phyloP scores from a whole-genome alignment of 495 filamentous ascomycete species.

The Neurospora tetrasperma region DNA sequence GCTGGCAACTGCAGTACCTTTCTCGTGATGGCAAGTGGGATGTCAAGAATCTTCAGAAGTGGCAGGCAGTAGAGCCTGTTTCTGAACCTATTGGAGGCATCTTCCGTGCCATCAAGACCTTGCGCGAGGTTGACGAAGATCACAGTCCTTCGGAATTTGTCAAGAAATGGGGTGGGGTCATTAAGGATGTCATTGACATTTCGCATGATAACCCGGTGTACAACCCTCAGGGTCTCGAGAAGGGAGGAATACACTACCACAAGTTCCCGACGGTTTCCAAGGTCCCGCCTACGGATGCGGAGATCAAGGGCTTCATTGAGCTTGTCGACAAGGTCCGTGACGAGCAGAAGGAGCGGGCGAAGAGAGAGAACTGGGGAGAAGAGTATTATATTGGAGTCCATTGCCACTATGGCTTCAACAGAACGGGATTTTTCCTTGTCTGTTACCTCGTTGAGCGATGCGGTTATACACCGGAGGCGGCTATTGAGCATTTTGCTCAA shows the following conservation, averaged over 20 bases:
- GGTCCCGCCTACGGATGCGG: conserved; percentile 69
- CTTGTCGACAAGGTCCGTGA: conserved; percentile 63
- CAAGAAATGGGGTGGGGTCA: conserved; percentile 47
- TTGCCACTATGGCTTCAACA: conserved; percentile 92
- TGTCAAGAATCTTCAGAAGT: conserved; percentile 91
- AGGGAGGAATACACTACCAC: conserved; percentile 64
- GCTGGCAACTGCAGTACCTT: conserved; percentile 84
- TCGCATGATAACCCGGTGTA: conserved; percentile 80
- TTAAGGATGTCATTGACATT: conserved; percentile 79
- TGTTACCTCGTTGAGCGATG: conserved; percentile 80
- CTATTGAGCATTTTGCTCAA: conserved; percentile 68
- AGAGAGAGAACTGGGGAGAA: conserved; percentile 29
- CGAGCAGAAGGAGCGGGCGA: conserved; percentile 31
- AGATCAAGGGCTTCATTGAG: conserved; percentile 65
- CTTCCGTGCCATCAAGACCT: conserved; percentile 81
- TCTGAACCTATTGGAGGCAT: conserved; percentile 63
- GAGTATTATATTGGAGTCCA: conserved; percentile 64
- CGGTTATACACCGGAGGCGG: conserved; percentile 60
- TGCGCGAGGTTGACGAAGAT: conserved; percentile 73
- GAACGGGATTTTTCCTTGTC: conserved; percentile 84
- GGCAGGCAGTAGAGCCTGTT: conserved; percentile 68
- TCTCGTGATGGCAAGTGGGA: conserved; percentile 92
- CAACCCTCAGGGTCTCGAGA: conserved; percentile 63
- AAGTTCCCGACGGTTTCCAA: conserved; percentile 91
- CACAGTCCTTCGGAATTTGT: conserved; percentile 73